Percentiles rank a stretch among this genome's conserved stretches.
These are phyloP conservation scores for Pholiota conissans DNA, from an alignment of 768 basidiomycete species.

Conservation along the genomic window DNA sequence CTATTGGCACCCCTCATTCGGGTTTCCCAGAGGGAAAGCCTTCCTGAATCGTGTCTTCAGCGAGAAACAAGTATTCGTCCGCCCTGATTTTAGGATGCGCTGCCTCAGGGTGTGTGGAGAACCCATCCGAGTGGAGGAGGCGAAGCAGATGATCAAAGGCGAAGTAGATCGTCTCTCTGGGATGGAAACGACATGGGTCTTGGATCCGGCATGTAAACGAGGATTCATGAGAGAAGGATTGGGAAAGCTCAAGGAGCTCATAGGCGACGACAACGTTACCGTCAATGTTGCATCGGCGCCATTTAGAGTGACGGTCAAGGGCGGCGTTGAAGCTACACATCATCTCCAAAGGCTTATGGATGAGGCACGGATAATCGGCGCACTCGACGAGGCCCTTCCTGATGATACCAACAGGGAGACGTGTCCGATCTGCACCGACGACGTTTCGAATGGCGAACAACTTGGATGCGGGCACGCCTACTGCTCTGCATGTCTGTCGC, in stretches of 20 bases:
- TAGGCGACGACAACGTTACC: constrained; percentile 54
- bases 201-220: constrained; percentile 41
- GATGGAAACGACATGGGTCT: constrained; percentile 22
- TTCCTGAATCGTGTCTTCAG: constrained; percentile 29
- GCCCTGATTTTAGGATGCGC: constrained; percentile 44
- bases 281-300: constrained; percentile 38
- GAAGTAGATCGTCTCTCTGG: constrained; percentile 51
- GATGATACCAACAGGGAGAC: constrained; percentile 12
- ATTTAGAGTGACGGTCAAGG: constrained; percentile 48
- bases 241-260: constrained; percentile 45
- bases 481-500: constrained; percentile 48
- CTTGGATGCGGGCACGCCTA: constrained; percentile 51
- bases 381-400: constrained; percentile 1
- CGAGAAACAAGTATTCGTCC: constrained; percentile 40
- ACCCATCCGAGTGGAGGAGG: constrained; percentile 35
- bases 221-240: constrained; percentile 55
- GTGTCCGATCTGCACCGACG: constrained; percentile 60
- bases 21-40: constrained; percentile 21
- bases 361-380: constrained; percentile 28
- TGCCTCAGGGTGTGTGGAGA: constrained; percentile 49
- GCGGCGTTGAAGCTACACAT: constrained; percentile 56
- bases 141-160: constrained; percentile 41
- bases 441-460: constrained; percentile 37
- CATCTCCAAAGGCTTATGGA: constrained; percentile 43
- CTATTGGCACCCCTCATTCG: constrained; percentile 52